Evolutionary conservation across 768 basidiomycete genomes (phyloP), one percentile per base, ranked within the genome.

Genomic region (Butyriboletus loyo): DNA sequence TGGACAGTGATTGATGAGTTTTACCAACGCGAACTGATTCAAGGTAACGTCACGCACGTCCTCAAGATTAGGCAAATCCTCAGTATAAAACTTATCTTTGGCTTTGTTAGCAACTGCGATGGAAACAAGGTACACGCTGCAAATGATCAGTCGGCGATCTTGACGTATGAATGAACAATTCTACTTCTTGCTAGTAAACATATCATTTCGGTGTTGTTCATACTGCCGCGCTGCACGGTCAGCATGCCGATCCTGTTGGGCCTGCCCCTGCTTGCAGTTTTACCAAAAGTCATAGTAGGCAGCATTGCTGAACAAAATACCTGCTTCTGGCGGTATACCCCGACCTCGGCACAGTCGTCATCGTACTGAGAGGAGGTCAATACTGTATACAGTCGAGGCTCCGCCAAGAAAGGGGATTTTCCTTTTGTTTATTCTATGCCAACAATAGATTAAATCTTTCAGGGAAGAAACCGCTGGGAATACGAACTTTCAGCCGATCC

Each of bases 151-250:
- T 50, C 3, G 36, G 11, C 14, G 22, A 50, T 39, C 30, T 42
- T 6, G 46, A 41, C n/a, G 21, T 8, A n/a, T 43, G 35, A 25
- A 54, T 34, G 44, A 27, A 35, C 21, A 15, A 22, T 31, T 72
- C 30, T 53, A 91, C 90, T 92, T 92, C 75, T 92, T 92, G 69
- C 82, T 80, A 58, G 85, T 87, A 38, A 83, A 68, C 90, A 92
- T 92, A 36, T 91, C 86, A 31, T 76, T 75, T 48, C 79, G 79
- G 59, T 90, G 88, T 59, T 88, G 84, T 56, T 90, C 89, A 39
- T 81, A 81, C 60, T 91, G 89, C 65, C 80, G 84, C 19, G 83
- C 84, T 4, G 78, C 81, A 31, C 88, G 80, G 49, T 86, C 87
- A 30, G 87, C 84, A 52, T 91, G 89, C 41, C 78, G 82, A 64